A percentile compares a stretch with the other conserved stretches of the same genome.
These are phyloP conservation scores for Rhodotorula sphaerocarpa DNA, from an alignment of 768 basidiomycete genomes.

Conservation along the genomic window DNA sequence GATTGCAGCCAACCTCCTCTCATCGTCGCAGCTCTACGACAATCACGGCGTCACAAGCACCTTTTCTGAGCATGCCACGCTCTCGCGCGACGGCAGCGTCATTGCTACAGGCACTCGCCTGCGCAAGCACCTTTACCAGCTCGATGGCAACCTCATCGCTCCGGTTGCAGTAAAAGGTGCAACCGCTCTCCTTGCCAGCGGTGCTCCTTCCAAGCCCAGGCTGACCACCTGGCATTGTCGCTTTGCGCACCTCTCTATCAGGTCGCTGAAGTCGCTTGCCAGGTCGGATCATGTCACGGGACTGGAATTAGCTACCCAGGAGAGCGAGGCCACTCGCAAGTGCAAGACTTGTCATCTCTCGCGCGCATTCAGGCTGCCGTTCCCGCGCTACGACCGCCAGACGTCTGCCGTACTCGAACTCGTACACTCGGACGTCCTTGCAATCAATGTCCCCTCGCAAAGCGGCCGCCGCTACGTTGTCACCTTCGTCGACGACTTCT, in stretches of 20 bases:
- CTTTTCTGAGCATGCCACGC: background rate
- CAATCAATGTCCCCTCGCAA: background rate
- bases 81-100: background rate
- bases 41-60: background rate
- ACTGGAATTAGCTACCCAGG: background rate
- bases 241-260: background rate
- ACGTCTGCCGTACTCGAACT: background rate
- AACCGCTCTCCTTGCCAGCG: conserved; percentile 11
- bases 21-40: background rate
- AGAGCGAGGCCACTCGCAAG: too few relatives aligned
- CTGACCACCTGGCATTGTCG: background rate
- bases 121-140: background rate
- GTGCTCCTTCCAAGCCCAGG: background rate
- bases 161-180: background rate
- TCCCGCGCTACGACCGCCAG: background rate
- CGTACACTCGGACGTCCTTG: conserved; percentile 1
- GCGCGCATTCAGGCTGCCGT: background rate
- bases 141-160: background rate
- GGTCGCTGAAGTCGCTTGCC: background rate
- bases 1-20: conserved; percentile 8
- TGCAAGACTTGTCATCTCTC: conserved; percentile 13
- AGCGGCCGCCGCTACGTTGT: conserved; percentile 32
- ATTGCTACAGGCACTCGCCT: conserved; percentile 3
- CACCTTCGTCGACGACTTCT: conserved; percentile 37
- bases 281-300: background rate